Percentiles rank a stretch among this genome's conserved stretches.
These are phyloP conservation scores for Atkinsonella hypoxylon DNA, from an alignment of 2,329 filamentous ascomycete species.

Conservation along the genomic window DNA sequence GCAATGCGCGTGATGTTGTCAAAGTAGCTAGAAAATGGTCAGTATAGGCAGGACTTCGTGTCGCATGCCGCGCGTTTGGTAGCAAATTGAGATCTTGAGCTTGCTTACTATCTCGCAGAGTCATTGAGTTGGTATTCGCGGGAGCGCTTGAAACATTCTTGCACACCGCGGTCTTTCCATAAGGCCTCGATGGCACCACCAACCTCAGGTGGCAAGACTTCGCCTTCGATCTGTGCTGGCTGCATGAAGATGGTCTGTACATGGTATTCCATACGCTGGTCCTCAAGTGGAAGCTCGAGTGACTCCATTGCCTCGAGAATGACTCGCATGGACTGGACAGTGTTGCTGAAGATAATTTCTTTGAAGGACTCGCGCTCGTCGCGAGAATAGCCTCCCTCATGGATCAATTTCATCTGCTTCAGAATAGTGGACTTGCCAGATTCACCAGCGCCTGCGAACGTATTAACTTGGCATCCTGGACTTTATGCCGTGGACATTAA, in stretches of 20 bases:
- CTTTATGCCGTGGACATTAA: neutral
- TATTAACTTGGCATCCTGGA: neutral
- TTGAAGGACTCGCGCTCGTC: conserved; percentile 65
- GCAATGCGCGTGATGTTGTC: conserved; percentile 89
- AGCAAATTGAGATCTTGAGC: neutral
- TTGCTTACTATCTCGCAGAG: conserved; percentile 77
- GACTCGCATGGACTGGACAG: conserved; percentile 57
- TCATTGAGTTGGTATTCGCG: conserved; percentile 95
- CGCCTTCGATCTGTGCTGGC: conserved; percentile 89
- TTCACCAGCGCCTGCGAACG: conserved; percentile 77
- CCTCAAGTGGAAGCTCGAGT: conserved; percentile 70
- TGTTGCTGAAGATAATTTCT: conserved; percentile 61
- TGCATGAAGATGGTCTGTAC: conserved; percentile 99
- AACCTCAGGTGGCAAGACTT: conserved; percentile 87
- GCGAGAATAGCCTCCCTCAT: conserved; percentile 96
- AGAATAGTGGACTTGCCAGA: conserved; percentile 37
- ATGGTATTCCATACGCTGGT: conserved; percentile 89
- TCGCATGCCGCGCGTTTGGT: neutral
- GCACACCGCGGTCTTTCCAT: conserved; percentile 87
- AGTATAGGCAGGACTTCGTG: conserved; percentile 12
- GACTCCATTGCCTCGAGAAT: conserved; percentile 60
- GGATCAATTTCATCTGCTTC: conserved; percentile 78
- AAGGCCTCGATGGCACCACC: conserved; percentile 84
- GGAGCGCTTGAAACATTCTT: conserved; percentile 90
- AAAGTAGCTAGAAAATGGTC: conserved; percentile 62